Evolutionary conservation across 805 yeast genomes (phyloP), one percentile per base, ranked within the genome.

Genomic region (Saccharomycopsis fermentans): DNA sequence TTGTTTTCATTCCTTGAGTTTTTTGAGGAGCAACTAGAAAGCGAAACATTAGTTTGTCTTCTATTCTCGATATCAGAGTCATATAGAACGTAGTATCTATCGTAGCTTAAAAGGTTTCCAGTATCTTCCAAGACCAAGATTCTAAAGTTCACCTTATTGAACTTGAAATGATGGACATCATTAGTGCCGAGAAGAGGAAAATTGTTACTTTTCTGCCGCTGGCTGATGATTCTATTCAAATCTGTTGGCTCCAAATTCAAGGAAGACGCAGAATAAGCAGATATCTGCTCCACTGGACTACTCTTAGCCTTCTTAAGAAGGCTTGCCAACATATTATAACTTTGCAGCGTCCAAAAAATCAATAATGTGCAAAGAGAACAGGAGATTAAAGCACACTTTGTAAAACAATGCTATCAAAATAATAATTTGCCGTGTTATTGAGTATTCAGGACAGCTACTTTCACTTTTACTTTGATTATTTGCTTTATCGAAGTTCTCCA

Each of bases 111-210:
- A 16, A 58, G 29, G 29, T 58, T 34, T 6, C 63, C 63, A 5
- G 61, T 60, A 39, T 61, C 63, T 50, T 61, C 58, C 14, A 61
- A 39, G 4, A 61, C 62, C 19, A 61, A 34, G n/a, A 61, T 57
- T 9, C 63, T 27, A 55, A 61, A 61, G 32, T 59, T 59, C 9
- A 21, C 47, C 26, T 29, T 48, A 19, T 55, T 56, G 36, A 61
- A 59, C 50, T 39, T 35, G 19, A 54, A 52, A 16, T 40, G 51
- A 6, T n/a, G 27, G 26, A 58, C 34, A 24, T 56, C 57, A 35
- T 12, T 43, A 9, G 59, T 43, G 4, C 61, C 63, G 39, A 54
- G 58, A 17, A 60, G 29, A 6, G 61, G 63, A 9, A 58, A 52
- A 29, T 57, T 58, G 47, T 43, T 40, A 21, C 35, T 35, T 29